A percentile compares a stretch with the other conserved stretches of the same genome.
These are phyloP conservation scores for Epicoccum sorghinum DNA, from an alignment of 2,329 filamentous ascomycete species.

Conservation along the genomic window DNA sequence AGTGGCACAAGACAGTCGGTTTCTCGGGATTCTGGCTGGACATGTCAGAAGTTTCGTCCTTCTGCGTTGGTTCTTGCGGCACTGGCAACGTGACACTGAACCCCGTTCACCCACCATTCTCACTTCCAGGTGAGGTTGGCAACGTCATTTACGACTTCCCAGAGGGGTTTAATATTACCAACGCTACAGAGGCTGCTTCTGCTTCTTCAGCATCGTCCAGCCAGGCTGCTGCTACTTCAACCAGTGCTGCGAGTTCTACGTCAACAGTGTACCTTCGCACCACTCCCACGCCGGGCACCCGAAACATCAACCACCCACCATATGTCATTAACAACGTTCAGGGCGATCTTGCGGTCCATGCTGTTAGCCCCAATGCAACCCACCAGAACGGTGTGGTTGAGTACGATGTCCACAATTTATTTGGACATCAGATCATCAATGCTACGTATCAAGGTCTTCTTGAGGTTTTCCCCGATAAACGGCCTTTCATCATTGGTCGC, in stretches of 20 bases:
- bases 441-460: conserved; percentile 77
- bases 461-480: conserved; percentile 67
- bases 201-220: conserved; percentile 61
- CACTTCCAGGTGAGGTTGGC: conserved; percentile 68
- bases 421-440: conserved; percentile 70
- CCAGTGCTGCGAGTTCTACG: conserved; percentile 32
- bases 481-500: conserved; percentile 84
- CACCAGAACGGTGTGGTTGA: conserved; percentile 74
- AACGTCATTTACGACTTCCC: conserved; percentile 67
- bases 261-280: conserved; percentile 60
- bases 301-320: conserved; percentile 75
- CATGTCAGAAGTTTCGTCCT: conserved; percentile 66
- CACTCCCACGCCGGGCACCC: conserved; percentile 65
- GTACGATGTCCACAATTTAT: conserved; percentile 86
- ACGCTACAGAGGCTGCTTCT: conserved; percentile 68
- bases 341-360: conserved; percentile 74
- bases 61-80: conserved; percentile 76
- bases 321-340: conserved; percentile 78
- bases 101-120: conserved; percentile 70
- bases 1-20: conserved; percentile 59
- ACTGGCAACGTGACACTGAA: conserved; percentile 68
- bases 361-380: conserved; percentile 77
- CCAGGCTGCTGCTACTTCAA: conserved; percentile 53
- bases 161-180: conserved; percentile 72
- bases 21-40: conserved; percentile 66